Evolutionary conservation across 192 early-diverging fungal genomes (phyloP).

Genomic region (Diversispora epigaea): DNA sequence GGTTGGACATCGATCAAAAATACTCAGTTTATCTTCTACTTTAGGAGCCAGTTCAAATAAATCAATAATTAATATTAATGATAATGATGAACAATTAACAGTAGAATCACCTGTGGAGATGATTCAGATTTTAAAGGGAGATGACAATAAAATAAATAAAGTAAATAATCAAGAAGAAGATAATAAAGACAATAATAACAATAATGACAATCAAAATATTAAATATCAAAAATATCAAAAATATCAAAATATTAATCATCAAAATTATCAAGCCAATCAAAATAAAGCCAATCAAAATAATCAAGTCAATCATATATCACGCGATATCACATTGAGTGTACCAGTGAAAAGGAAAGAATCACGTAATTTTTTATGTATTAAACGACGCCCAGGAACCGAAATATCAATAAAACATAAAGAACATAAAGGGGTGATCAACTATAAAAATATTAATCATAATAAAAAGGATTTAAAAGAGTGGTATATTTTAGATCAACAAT

Average conservation of each 20-base stretch:
- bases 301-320: background rate
- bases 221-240: background rate
- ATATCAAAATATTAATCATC: background rate
- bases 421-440: background rate
- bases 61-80: background rate
- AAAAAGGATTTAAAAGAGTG: constrained; percentile 11
- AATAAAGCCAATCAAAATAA: background rate
- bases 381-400: background rate
- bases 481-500: constrained; percentile 1
- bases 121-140: too few species aligned
- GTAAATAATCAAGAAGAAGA: too few species aligned
- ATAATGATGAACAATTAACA: background rate
- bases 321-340: background rate
- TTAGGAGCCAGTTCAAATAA: background rate
- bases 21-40: constrained; percentile 10
- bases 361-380: background rate
- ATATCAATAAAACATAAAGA: background rate
- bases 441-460: background rate
- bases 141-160: too few species aligned
- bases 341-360: background rate
- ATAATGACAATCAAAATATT: too few species aligned
- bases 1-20: background rate
- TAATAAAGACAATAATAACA: too few species aligned
- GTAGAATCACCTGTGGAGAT: too few species aligned
- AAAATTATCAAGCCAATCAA: background rate